Evolutionary conservation across 192 early-diverging fungal species (phyloP).

Genomic region (Umbelopsis isabellina): DNA sequence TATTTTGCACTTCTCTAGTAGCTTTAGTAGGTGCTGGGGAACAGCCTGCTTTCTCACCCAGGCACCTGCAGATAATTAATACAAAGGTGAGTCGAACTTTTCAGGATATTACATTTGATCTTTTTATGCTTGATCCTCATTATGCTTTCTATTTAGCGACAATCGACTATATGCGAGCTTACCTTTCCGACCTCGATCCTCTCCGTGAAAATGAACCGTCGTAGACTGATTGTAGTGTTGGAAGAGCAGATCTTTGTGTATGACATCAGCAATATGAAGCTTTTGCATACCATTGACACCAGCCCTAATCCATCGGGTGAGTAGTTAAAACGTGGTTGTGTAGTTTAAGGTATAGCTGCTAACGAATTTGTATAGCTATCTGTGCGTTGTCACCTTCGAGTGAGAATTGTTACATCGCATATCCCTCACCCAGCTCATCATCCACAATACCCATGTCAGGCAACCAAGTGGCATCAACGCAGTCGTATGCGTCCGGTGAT

Average conservation of each 20-base stretch:
- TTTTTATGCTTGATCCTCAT: not conserved
- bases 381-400: constrained; percentile 90
- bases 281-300: constrained; percentile 94
- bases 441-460: constrained; percentile 57
- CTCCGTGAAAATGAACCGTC: constrained; percentile 94
- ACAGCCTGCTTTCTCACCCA: constrained; percentile 83
- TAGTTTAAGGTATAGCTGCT: not conserved
- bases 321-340: not conserved
- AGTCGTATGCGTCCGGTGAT: constrained; percentile 69
- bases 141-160: constrained; percentile 55
- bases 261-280: constrained; percentile 98
- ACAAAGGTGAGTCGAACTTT: constrained; percentile 74
- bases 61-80: constrained; percentile 92
- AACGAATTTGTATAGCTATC: constrained; percentile 57
- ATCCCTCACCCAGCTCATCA: constrained; percentile 78
- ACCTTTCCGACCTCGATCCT: constrained; percentile 92
- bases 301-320: constrained; percentile 87
- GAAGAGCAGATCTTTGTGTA: constrained; percentile 97
- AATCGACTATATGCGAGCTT: constrained; percentile 97
- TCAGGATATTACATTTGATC: not conserved
- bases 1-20: constrained; percentile 96
- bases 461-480: constrained; percentile 42
- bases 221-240: constrained; percentile 89
- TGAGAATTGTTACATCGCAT: constrained; percentile 95
- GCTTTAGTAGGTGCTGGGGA: constrained; percentile 95